Evolutionary conservation across 768 basidiomycete species (phyloP).

Genomic region (Pleurotus cornucopiae): DNA sequence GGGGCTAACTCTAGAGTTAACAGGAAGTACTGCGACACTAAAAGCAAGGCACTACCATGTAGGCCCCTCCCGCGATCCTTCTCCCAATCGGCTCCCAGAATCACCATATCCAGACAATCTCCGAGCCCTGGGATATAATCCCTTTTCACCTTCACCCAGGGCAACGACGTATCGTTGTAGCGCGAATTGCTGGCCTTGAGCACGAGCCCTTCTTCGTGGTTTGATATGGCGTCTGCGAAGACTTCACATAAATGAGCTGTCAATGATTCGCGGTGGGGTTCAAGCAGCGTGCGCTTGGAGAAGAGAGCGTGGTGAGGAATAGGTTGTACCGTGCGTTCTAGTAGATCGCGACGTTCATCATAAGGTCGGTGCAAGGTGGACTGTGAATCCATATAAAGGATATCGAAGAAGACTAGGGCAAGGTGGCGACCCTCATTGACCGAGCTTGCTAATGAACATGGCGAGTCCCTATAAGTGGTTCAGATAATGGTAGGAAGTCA

Average conservation of each 20-base stretch:
- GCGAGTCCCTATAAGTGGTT: conserved; percentile 21
- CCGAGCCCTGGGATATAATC: conserved; percentile 88
- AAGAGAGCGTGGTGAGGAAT: conserved; percentile 64
- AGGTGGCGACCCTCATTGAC: conserved; percentile 47
- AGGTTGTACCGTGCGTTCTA: conserved; percentile 52
- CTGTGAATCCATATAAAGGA: conserved; percentile 63
- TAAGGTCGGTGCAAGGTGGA: conserved; percentile 59
- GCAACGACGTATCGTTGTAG: conserved; percentile 61
- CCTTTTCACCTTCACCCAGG: conserved; percentile 87
- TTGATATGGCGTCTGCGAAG: conserved; percentile 49
- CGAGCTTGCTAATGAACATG: conserved; percentile 27
- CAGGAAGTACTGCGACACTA: not conserved
- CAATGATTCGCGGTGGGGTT: conserved; percentile 23
- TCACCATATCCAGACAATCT: conserved; percentile 73
- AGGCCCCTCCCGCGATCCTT: conserved; percentile 73
- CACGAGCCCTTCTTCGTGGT: conserved; percentile 66
- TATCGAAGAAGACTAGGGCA: conserved; percentile 84
- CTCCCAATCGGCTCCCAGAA: conserved; percentile 80
- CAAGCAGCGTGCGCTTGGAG: conserved; percentile 49
- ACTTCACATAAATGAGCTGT: conserved; percentile 28
- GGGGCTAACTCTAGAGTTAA: conserved; percentile 43
- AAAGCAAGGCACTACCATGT: conserved; percentile 35
- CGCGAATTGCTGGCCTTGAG: conserved; percentile 67
- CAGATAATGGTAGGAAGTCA: conserved; percentile 11
- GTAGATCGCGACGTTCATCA: conserved; percentile 47